Base-by-base conservation (phyloP, 2,329 filamentous ascomycete genomes). In the Cladosporium sp. region DNA sequence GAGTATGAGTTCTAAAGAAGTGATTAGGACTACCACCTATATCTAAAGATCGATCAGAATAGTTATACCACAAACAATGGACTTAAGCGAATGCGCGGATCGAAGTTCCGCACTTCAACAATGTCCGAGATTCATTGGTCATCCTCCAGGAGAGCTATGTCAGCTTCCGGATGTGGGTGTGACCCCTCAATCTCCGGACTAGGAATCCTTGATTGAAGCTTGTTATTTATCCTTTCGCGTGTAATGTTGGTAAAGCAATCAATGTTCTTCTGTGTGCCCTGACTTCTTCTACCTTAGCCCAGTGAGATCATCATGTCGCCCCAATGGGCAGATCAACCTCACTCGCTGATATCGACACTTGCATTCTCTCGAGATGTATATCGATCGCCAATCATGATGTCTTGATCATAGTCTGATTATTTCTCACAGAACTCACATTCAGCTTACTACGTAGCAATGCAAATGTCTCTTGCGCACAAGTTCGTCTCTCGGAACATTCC, bases 391-490 rank as follows among this genome's bases (percentile, higher is more conserved):
- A 25, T 22, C 13, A 40, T 39, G 41, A 42, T 12, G 42, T 27
- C 36, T 15, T 38, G 7, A 33, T 48, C 50, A 57, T 52, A 32
- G 12, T 27, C 38, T 49, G 19, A 49, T 38, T n/a, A 46, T 38
- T 39, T 42, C 32, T 38, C 43, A 20, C 41, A 65, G 64, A 49
- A 60, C 8, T 63, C 60, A 12, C 64, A 67, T 45, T 54, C 58
- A 22, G 63, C 65, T 43, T 58, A 64, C 57, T 66, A 67, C 57
- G 57, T 63, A n/a, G 63, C 62, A 38, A 60, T 56, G 11, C 59
- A 69, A 46, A 68, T 67, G 65, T 57, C 63, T 6, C 61, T 63
- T 13, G 65, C 59, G 1, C 67, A 69, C 55, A 68, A 69, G 22
- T 27, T 27, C 22, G 22, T 27, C 5, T 27, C 22, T 9, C 9